phyloP scores from a whole-genome alignment of 768 basidiomycete genomes.

The Hericium rajendrae region DNA sequence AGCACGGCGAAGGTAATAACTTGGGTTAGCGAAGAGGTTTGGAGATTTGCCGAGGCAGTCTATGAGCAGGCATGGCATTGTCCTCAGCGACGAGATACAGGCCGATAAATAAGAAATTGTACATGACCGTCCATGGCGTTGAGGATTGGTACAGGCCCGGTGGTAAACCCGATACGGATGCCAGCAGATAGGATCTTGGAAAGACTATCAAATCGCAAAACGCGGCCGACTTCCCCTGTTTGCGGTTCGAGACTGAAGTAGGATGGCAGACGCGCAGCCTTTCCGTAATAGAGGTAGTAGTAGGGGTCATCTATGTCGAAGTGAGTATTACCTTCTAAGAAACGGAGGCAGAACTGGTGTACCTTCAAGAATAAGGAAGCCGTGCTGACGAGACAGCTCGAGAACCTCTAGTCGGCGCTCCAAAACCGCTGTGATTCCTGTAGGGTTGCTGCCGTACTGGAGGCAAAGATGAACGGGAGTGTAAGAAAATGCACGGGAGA shows the following conservation, averaged over 20 bases:
- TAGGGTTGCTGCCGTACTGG: slow-evolving; percentile 82
- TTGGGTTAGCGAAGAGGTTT: slow-evolving; percentile 56
- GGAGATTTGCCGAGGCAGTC: slow-evolving; percentile 62
- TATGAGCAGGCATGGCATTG: slow-evolving; percentile 18
- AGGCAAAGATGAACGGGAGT: background rate
- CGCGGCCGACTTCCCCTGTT: slow-evolving; percentile 60
- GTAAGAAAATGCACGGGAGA: no score
- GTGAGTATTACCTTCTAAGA: background rate
- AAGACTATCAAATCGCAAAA: slow-evolving; percentile 83
- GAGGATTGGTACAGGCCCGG: slow-evolving; percentile 61
- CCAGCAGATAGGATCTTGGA: slow-evolving; percentile 80
- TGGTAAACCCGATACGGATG: slow-evolving; percentile 72
- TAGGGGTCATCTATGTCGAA: slow-evolving; percentile 65
- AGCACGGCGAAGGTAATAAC: slow-evolving; percentile 50
- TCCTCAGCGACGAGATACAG: background rate
- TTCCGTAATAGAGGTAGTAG: slow-evolving; percentile 69
- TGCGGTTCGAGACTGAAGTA: slow-evolving; percentile 74
- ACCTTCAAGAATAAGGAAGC: slow-evolving; percentile 85
- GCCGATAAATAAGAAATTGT: slow-evolving; percentile 17
- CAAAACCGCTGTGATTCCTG: slow-evolving; percentile 65
- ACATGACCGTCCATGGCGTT: slow-evolving; percentile 65
- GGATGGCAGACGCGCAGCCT: slow-evolving; percentile 51
- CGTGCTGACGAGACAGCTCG: slow-evolving; percentile 57
- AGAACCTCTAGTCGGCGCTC: slow-evolving; percentile 67
- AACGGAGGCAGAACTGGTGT: slow-evolving; percentile 1